phyloP scores from a whole-genome alignment of 495 filamentous ascomycete species.

The Parathielavia hyrcaniae region DNA sequence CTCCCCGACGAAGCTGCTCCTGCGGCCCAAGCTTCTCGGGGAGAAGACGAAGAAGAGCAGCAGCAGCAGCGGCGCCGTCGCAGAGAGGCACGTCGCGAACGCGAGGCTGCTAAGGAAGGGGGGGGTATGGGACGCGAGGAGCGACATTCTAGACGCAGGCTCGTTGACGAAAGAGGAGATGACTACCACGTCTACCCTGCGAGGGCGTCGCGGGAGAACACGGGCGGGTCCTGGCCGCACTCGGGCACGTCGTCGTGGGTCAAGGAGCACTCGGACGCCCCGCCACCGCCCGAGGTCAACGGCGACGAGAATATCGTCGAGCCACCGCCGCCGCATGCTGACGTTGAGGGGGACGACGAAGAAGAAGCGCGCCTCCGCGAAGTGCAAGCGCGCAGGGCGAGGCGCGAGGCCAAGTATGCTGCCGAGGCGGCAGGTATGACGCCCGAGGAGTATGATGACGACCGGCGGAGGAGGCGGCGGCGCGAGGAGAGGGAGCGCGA shows the following conservation, averaged over 20 bases:
- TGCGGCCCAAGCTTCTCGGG: not conserved
- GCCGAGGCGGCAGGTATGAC: slow-evolving; percentile 35
- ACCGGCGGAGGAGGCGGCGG: slow-evolving; percentile 39
- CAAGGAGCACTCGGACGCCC: slow-evolving; percentile 53
- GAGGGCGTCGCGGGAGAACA: slow-evolving; percentile 38
- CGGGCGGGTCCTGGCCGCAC: slow-evolving; percentile 46
- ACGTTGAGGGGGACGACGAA: slow-evolving; percentile 32
- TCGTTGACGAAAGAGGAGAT: slow-evolving; percentile 26
- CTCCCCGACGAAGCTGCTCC: slow-evolving; percentile 7
- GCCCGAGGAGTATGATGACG: slow-evolving; percentile 37
- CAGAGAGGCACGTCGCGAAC: slow-evolving; percentile 43
- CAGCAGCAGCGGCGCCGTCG: slow-evolving; percentile 41
- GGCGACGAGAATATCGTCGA: slow-evolving; percentile 21
- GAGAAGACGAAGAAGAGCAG: slow-evolving; percentile 44
- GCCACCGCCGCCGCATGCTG: slow-evolving; percentile 15
- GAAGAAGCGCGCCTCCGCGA: slow-evolving; percentile 36
- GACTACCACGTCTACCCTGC: slow-evolving; percentile 43
- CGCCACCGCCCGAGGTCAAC: slow-evolving; percentile 41
- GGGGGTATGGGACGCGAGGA: slow-evolving; percentile 17
- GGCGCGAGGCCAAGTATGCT: slow-evolving; percentile 41
- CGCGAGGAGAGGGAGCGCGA: slow-evolving; percentile 39
- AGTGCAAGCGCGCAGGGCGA: slow-evolving; percentile 38
- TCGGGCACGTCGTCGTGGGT: slow-evolving; percentile 54
- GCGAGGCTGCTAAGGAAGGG: slow-evolving; percentile 36
- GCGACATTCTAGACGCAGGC: slow-evolving; percentile 24